phyloP scores from a whole-genome alignment of 495 filamentous ascomycete species.

The Antarctomyces pellizariae region DNA sequence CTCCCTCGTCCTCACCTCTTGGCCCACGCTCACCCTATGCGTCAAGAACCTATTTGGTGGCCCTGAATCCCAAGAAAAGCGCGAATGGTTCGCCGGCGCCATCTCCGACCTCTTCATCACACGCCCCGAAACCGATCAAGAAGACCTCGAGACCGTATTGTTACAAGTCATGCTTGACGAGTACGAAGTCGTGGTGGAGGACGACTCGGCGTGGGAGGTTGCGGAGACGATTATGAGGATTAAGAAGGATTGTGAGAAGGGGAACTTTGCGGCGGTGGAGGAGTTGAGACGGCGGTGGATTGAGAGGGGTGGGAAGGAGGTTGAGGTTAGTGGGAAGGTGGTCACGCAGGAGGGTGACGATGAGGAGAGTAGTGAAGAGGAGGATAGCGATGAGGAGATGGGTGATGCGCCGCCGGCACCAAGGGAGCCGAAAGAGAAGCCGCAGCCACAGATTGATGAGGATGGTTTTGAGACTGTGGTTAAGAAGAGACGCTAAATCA shows the following conservation, averaged over 20 bases:
- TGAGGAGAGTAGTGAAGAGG: slow-evolving; percentile 26
- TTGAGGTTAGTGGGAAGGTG: slow-evolving; percentile 24
- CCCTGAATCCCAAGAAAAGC: slow-evolving; percentile 60
- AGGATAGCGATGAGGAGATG: slow-evolving; percentile 41
- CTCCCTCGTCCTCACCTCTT: slow-evolving; percentile 54
- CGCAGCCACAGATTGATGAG: slow-evolving; percentile 62
- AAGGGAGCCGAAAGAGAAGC: slow-evolving; percentile 33
- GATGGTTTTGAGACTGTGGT: slow-evolving; percentile 86
- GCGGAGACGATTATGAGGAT: slow-evolving; percentile 48
- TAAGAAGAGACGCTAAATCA: slow-evolving; percentile 45
- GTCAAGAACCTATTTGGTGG: slow-evolving; percentile 80
- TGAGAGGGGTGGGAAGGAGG: slow-evolving; percentile 26
- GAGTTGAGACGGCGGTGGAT: slow-evolving; percentile 43
- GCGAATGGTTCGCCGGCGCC: slow-evolving; percentile 85
- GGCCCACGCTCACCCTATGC: slow-evolving; percentile 69
- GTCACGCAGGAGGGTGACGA: slow-evolving; percentile 29
- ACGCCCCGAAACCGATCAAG: slow-evolving; percentile 51
- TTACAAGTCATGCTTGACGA: slow-evolving; percentile 86
- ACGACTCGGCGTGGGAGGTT: slow-evolving; percentile 56
- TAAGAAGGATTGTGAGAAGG: slow-evolving; percentile 31
- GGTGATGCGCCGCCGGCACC: slow-evolving; percentile 41
- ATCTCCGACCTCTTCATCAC: slow-evolving; percentile 59
- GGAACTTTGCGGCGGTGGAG: slow-evolving; percentile 44
- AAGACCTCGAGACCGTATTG: slow-evolving; percentile 62
- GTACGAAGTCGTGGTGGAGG: slow-evolving; percentile 78